Base-by-base conservation (phyloP, 768 basidiomycete species). In the Tylopilus plumbeoviolaceoides region DNA sequence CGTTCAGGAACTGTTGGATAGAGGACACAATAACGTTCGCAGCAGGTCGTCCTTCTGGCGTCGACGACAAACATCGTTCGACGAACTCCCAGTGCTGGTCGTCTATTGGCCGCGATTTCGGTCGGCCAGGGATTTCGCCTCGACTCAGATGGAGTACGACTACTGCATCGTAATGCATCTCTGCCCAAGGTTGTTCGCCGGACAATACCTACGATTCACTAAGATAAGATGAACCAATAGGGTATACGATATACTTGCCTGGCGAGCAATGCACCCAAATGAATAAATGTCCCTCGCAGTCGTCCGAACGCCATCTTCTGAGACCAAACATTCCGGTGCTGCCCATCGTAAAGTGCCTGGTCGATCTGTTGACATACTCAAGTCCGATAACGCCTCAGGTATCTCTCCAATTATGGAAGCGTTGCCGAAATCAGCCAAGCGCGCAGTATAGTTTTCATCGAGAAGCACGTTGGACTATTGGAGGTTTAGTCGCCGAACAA, bases 381-480 rank as follows among this genome's bases (percentile, higher is more conserved):
- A 53, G 21, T 39, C 44, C 8, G 21, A 25, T 11, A 39, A 27
- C 3, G 25, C 48, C 25, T 55, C 53, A 0, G 48, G 27, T 6
- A 23, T 50, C 18, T 28, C 31, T 6, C 39, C 55, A 7, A 56
- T 12, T 7, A 46, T 9, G 0, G 75, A 73, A 25, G 67, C 63
- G 40, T 63, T 25, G 4, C 77, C 77, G 51, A 76, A 78, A 53
- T 78, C 78, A 51, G 71, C 69, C 5, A 79, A 58, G n/a, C 68
- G 66, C 1, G 71, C 75, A 25, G 68, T 70, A 23, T 69, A 58
- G 3, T 53, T 27, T 38, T 28, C 56, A 17, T 58, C 54, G 14
- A 59, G 42, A 27, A 63, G 53, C 27, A 62, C 39, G 17, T 62
- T 62, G 2, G 50, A 56, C 61, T 62, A 31, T 30, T 15, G 7